Conservation (phyloP, 257 asterid genomes). For the Gardenia jasminoides region DNA sequence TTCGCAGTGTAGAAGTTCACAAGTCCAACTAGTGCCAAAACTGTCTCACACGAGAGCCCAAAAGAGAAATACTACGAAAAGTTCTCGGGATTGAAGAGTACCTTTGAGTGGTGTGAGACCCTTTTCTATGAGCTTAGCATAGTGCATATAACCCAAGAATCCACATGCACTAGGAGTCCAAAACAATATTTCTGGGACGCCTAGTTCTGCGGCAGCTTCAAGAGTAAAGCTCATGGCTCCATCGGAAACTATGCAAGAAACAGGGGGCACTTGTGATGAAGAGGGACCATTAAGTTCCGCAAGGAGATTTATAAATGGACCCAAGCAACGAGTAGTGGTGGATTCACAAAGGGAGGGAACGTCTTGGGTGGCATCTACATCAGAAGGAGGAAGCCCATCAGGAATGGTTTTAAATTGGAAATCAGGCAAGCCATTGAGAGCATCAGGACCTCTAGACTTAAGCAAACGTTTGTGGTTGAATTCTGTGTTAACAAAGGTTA, state of each 20-base stretch:
- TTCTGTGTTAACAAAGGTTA: slow-evolving; percentile 27
- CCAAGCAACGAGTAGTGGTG: slow-evolving; percentile 17
- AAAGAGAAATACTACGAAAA: neutral
- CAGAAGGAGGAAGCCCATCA: slow-evolving; percentile 36
- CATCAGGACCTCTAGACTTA: slow-evolving; percentile 26
- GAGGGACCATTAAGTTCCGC: slow-evolving; percentile 12
- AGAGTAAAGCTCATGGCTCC: slow-evolving; percentile 25
- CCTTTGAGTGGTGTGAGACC: slow-evolving; percentile 31
- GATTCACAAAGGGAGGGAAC: slow-evolving; percentile 24
- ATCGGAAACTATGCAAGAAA: slow-evolving; percentile 32
- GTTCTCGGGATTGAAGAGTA: neutral
- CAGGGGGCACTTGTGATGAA: slow-evolving; percentile 23
- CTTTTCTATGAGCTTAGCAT: slow-evolving; percentile 19
- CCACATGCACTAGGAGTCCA: slow-evolving; percentile 31
- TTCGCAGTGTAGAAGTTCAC: neutral
- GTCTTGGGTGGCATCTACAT: slow-evolving; percentile 32
- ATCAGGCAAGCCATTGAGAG: slow-evolving; percentile 28
- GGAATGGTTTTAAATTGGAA: slow-evolving; percentile 32
- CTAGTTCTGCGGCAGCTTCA: slow-evolving; percentile 31
- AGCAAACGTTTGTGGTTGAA: slow-evolving; percentile 30
- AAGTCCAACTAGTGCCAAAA: neutral
- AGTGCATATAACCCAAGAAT: slow-evolving; percentile 20
- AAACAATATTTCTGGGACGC: slow-evolving; percentile 22
- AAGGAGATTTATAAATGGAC: slow-evolving; percentile 22
- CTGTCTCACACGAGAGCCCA: too few relatives aligned